Base-by-base conservation (phyloP, 2,329 filamentous ascomycete species). In the Apiospora rasikravindrae region DNA sequence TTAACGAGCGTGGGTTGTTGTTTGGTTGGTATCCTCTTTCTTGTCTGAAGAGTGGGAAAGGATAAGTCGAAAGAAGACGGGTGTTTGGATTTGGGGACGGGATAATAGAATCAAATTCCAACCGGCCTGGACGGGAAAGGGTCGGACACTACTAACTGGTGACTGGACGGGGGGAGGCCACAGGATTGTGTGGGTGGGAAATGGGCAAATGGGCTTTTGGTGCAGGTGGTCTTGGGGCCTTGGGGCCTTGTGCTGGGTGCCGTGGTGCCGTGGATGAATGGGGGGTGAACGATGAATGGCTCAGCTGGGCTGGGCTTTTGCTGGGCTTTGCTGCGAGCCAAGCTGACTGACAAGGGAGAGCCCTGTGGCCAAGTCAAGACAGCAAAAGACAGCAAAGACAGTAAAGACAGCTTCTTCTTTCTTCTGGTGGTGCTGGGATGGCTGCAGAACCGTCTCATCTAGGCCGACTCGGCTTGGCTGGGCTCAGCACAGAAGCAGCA, bases 281-380 rank as follows among this genome's bases (percentile, higher is more conserved):
- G 33, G 33, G 33, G 29, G 53, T 22, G 53, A 61, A 61, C 53
- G 19, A 33, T 37, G 29, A 37, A 37, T 64, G 57, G 57, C 57
- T 64, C 66, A 68, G 66, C 66, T 45, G 66, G 29, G 16, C 29
- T 24, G 22, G 44, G 33, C 26, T n/a, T 44, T 42, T 19, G 57
- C 57, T 66, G 19, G 57, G 40, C 22, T 42, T 29, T 42, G 64
- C 33, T 68, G 70, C 1, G 45, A 57, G 26, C 29, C 53, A 61
- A 71, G 64, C 64, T 71, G 69, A 71, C 61, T 69, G 70, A 42
- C 70, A 57, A 67, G 57, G 40, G 47, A 47, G 69, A 66, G 29
- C 7, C 69, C 69, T 47, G 53, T 24, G 44, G 19, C 51, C n/a
- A 49, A 67, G 64, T 37, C 40, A 40, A n/a, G 61, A n/a, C 69